Evolutionary conservation across 257 asterid genomes (phyloP), one percentile per base, ranked within the genome.

Genomic region (Penstemon eatonii): DNA sequence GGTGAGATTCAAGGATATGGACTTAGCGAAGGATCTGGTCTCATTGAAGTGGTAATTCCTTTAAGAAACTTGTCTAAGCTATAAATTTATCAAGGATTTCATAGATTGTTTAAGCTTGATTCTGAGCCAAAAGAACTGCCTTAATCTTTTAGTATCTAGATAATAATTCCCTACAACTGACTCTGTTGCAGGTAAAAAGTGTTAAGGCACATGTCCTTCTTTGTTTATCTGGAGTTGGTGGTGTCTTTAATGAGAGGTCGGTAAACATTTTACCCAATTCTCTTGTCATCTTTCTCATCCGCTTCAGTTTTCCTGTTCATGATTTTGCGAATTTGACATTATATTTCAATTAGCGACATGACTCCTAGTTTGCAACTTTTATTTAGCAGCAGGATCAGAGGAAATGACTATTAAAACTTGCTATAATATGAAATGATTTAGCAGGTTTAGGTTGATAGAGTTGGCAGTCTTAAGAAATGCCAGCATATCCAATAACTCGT

Each of bases 171-270:
- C 9, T 46, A 56, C n/a, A 18, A 51, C 15, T 68, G 51, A 75
- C 39, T 37, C 8, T 58, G 81, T 39, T 88, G 83, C 96, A 94
- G 99, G 93, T 94, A 63, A 86, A 87, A 76, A 89, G 87, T 76
- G 97, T 91, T 65, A 94, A 87, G 80, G 98, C 99, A 36, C 96
- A 91, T 55, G 96, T 91, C 81, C 96, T 94, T 80, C 96, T 94
- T 77, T 98, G 99, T 74, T 86, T 94, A 80, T 94, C 99, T 44
- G 99, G 96, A 82, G 97, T 89, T 68, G 98, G 99, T 33, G 96
- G 96, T 44, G 70, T 94, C 74, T 94, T 94, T 73, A 78, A 63
- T 74, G 96, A 91, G 96, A 91, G 98, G 99, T 94, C 71, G 55
- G 64, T 59, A 60, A 60, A 71, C 65, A 46, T 67, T 63, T 55